Evolutionary conservation across 2,329 filamentous ascomycete species (phyloP).

Genomic region (Orbilia ellipsospora): DNA sequence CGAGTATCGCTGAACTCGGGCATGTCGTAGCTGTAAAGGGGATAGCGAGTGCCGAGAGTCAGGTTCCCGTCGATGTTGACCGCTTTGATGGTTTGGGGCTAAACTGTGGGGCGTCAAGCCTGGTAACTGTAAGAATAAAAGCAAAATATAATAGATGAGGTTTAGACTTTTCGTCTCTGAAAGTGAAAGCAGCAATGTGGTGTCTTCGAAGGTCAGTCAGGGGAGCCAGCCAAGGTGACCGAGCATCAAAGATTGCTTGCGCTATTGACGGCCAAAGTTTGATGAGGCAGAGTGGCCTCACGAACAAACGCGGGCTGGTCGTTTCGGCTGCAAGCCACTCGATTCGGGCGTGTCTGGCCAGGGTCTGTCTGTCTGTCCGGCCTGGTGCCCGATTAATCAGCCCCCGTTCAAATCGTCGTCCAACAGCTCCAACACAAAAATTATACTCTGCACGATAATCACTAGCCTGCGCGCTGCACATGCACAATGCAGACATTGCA

Average conservation of each 20-base stretch:
- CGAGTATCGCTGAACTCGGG: slow-evolving; percentile 48
- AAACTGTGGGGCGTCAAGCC: neutral
- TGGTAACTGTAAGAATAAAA: neutral
- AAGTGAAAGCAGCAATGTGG: slow-evolving; percentile 21
- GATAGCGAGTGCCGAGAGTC: slow-evolving; percentile 5
- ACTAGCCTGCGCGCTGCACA: neutral
- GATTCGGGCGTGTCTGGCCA: neutral
- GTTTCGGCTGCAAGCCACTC: neutral
- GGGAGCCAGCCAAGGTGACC: slow-evolving; percentile 17
- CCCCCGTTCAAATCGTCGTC: neutral
- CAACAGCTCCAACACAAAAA: slow-evolving; percentile 4
- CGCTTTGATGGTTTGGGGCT: neutral
- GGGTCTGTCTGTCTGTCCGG: no score
- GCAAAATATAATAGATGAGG: neutral
- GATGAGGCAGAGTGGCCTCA: no score
- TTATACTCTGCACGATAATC: neutral
- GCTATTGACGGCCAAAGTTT: slow-evolving; percentile 10
- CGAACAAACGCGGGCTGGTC: neutral
- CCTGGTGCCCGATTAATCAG: neutral
- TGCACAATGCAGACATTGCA: neutral
- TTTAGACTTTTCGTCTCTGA: slow-evolving; percentile 6
- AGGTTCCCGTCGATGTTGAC: neutral
- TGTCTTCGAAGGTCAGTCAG: slow-evolving; percentile 35
- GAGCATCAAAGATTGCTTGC: neutral
- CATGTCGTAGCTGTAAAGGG: slow-evolving; percentile 47